These are phyloP conservation scores for Sphaerulina populicola DNA, from an alignment of 2,329 filamentous ascomycete genomes.

Conservation along the genomic window DNA sequence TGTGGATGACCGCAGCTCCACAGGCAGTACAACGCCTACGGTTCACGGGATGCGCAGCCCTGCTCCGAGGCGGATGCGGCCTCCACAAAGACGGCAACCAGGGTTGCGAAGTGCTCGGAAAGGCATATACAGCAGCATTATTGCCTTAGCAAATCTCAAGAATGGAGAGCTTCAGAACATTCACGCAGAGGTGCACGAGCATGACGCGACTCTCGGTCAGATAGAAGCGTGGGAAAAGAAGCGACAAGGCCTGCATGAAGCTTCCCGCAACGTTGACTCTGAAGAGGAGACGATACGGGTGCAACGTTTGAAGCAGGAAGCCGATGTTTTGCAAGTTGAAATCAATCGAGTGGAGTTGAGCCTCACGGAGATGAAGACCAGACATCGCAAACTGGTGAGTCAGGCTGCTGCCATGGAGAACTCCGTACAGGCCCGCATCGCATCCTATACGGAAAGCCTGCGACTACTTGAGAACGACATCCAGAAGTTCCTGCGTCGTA, in stretches of 20 bases:
- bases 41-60: slow-evolving; percentile 32
- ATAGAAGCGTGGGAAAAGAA: slow-evolving; percentile 53
- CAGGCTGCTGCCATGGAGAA: slow-evolving; percentile 57
- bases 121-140: slow-evolving; percentile 56
- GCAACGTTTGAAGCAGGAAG: slow-evolving; percentile 44
- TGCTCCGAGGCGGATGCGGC: slow-evolving; percentile 37
- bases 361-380: slow-evolving; percentile 52
- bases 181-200: slow-evolving; percentile 48
- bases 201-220: slow-evolving; percentile 51
- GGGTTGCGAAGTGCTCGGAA: slow-evolving; percentile 56
- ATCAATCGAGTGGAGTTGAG: slow-evolving; percentile 59
- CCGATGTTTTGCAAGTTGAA: slow-evolving; percentile 49
- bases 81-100: slow-evolving; percentile 46
- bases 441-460: slow-evolving; percentile 60
- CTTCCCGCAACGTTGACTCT: slow-evolving; percentile 50
- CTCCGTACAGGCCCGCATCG: slow-evolving; percentile 60
- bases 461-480: slow-evolving; percentile 58
- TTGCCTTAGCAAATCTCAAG: slow-evolving; percentile 57
- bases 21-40: slow-evolving; percentile 45
- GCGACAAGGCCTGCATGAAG: slow-evolving; percentile 46
- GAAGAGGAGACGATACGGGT: slow-evolving; percentile 51
- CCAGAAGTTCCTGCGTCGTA: slow-evolving; percentile 44
- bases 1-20: slow-evolving; percentile 41
- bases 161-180: slow-evolving; percentile 58
- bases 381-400: slow-evolving; percentile 51